Base-by-base conservation (phyloP, 345 rosid species). In the Pugionium cornutum region DNA sequence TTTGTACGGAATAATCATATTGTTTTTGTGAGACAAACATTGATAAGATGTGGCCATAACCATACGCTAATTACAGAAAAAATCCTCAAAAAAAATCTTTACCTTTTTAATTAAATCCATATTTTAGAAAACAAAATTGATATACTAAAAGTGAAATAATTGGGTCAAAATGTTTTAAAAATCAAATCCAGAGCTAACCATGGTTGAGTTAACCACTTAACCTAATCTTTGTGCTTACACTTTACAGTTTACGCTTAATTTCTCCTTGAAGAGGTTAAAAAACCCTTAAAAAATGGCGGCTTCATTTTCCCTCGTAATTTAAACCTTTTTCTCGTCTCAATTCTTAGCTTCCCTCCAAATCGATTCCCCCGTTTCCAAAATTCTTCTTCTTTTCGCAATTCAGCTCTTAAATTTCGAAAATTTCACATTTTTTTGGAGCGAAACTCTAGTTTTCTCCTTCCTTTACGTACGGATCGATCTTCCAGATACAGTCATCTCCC, bases 251-350 rank as follows among this genome's bases (percentile, higher is more conserved):
- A 7, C 33, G 3, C 34, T 9, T 2, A 3, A 26, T 18, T 18
- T 18, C 18, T 18, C 18, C 18, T 18, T 18, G 18, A 50, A 66
- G 5, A 28, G 10, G 4, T 67, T 39, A 27, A 60, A 42, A 57
- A 53, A 33, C 25, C 57, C 53, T 59, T 28, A 62, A 43, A 71
- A 71, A 18, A 41, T 61, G 69, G 74, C 78, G 74, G 74, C 39
- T 50, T 49, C 41, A 52, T 9, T 63, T 75, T 67, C 78, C 78
- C 78, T 75, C 78, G 69, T 1, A 34, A 40, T 75, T 75, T 44
- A 43, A 75, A 68, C 46, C 53, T 31, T 42, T 9, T 45, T n/a
- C 26, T 32, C 1, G 30, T 4, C 45, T 34, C 37, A 2, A 57
- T 65, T 35, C 1, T 40, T 30, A 37, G 29, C 48, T 65, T 72